These are phyloP conservation scores for Lepiota venenata DNA, from an alignment of 768 basidiomycete species.

Conservation along the genomic window DNA sequence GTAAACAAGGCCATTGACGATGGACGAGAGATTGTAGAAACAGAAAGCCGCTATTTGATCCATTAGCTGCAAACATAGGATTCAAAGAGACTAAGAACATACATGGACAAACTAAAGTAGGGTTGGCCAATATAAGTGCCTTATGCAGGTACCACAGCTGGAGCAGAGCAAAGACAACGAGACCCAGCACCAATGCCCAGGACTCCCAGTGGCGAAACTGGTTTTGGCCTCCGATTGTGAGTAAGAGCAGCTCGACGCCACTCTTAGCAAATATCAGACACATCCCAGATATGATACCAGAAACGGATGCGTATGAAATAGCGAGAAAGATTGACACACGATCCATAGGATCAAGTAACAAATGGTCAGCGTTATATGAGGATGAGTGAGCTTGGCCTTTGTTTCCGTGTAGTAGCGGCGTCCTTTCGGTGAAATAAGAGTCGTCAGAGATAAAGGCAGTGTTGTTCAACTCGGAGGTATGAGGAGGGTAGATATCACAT, in stretches of 20 bases:
- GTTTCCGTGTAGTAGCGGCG: slow-evolving; percentile 51
- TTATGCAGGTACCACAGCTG: slow-evolving; percentile 87
- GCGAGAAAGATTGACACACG: slow-evolving; percentile 65
- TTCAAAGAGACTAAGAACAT: slow-evolving; percentile 27
- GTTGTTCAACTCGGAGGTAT: slow-evolving; percentile 37
- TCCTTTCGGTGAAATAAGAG: slow-evolving; percentile 24
- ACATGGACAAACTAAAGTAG: slow-evolving; percentile 85
- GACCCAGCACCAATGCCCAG: slow-evolving; percentile 74
- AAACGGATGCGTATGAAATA: slow-evolving; percentile 82
- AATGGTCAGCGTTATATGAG: slow-evolving; percentile 12
- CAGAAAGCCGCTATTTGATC: slow-evolving; percentile 76
- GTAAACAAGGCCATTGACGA: slow-evolving; percentile 87
- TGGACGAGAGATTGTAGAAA: slow-evolving; percentile 91
- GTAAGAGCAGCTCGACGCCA: slow-evolving; percentile 81
- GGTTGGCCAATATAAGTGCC: slow-evolving; percentile 75
- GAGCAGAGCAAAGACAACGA: slow-evolving; percentile 71
- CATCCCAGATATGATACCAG: slow-evolving; percentile 89
- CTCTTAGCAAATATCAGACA: slow-evolving; percentile 93
- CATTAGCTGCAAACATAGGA: slow-evolving; percentile 16
- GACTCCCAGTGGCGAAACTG: slow-evolving; percentile 84
- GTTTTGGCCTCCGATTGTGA: slow-evolving; percentile 72
- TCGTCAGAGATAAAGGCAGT: neutral
- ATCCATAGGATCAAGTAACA: slow-evolving; percentile 24
- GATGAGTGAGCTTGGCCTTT: slow-evolving; percentile 7
- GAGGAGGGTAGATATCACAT: slow-evolving; percentile 33